A percentile compares a stretch with the other conserved stretches of the same genome.
phyloP scores from a whole-genome alignment of 805 yeast species.

The Kazachstania taianensis region DNA sequence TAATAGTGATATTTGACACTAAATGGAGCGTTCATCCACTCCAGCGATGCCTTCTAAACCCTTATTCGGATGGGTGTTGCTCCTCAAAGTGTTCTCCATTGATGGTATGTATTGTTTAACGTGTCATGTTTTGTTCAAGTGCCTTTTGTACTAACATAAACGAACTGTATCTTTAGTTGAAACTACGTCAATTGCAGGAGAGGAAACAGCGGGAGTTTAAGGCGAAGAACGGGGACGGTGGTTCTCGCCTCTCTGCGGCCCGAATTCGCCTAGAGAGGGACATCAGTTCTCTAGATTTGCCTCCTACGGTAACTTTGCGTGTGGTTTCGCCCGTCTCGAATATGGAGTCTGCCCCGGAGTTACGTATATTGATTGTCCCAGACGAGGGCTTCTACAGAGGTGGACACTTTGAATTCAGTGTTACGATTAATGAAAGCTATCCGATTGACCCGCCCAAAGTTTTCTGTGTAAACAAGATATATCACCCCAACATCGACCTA shows the following conservation, averaged over 20 bases:
- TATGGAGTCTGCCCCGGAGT: slow-evolving; percentile 6
- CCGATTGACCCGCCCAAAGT: slow-evolving; percentile 93
- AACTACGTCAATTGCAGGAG: slow-evolving; percentile 21
- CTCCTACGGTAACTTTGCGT: slow-evolving; percentile 14
- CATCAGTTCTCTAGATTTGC: slow-evolving; percentile 17
- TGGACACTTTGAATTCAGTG: slow-evolving; percentile 44
- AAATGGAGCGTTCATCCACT: too few relatives aligned
- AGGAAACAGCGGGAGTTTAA: slow-evolving; percentile 12
- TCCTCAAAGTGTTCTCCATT: too few relatives aligned
- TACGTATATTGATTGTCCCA: slow-evolving; percentile 16
- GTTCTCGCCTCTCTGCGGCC: slow-evolving; percentile 8
- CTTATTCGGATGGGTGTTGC: too few relatives aligned
- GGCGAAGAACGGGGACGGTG: background rate
- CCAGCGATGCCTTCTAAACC: too few relatives aligned
- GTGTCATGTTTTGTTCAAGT: too few relatives aligned
- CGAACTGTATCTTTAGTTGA: slow-evolving; percentile 9
- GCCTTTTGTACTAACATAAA: background rate
- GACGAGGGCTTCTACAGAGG: slow-evolving; percentile 24
- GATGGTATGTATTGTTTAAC: too few relatives aligned
- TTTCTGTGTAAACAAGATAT: slow-evolving; percentile 57
- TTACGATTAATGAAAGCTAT: slow-evolving; percentile 56
- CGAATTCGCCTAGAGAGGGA: slow-evolving; percentile 21
- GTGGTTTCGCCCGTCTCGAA: slow-evolving; percentile 6
- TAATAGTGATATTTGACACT: too few relatives aligned
- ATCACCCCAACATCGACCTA: slow-evolving; percentile 88